phyloP scores from a whole-genome alignment of 73 alveolate species.

The Paramecium caudatum region DNA sequence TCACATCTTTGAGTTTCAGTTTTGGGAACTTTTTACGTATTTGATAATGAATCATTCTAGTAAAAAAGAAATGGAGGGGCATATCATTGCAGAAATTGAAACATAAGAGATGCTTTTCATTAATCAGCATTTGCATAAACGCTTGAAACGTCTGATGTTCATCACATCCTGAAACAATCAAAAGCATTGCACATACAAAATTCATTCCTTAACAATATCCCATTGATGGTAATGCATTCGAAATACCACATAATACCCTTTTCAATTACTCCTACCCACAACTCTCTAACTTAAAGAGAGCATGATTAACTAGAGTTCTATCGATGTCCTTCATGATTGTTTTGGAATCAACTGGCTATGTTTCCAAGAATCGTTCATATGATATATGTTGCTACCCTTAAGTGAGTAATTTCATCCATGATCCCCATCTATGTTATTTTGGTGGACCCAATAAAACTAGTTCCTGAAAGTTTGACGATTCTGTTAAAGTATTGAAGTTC shows the following conservation, averaged over 20 bases:
- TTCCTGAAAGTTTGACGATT: background rate
- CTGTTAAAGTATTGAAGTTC: background rate
- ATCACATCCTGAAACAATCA: slow-evolving; percentile 72
- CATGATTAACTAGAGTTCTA: slow-evolving; percentile 32
- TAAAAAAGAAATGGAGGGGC: slow-evolving; percentile 66
- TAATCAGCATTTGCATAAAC: background rate
- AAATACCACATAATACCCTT: background rate
- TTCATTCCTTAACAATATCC: slow-evolving; percentile 78
- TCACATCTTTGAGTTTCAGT: background rate
- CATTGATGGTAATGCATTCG: slow-evolving; percentile 34
- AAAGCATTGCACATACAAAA: slow-evolving; percentile 63
- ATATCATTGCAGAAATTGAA: slow-evolving; percentile 41
- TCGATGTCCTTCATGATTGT: background rate
- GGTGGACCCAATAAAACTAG: slow-evolving; percentile 59
- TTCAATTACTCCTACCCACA: slow-evolving; percentile 25
- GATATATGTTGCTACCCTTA: background rate
- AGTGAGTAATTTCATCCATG: background rate
- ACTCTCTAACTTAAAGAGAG: background rate
- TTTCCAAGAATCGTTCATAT: background rate
- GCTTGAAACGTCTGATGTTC: slow-evolving; percentile 47
- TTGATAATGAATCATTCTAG: slow-evolving; percentile 1
- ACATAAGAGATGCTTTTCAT: slow-evolving; percentile 44
- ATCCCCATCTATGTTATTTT: slow-evolving; percentile 8
- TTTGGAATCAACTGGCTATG: background rate
- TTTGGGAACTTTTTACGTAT: slow-evolving; percentile 29